A percentile compares a stretch with the other conserved stretches of the same genome.
These are phyloP conservation scores for Fusarium tanahbumbuense DNA, from an alignment of 2,329 filamentous ascomycete genomes.

Conservation along the genomic window DNA sequence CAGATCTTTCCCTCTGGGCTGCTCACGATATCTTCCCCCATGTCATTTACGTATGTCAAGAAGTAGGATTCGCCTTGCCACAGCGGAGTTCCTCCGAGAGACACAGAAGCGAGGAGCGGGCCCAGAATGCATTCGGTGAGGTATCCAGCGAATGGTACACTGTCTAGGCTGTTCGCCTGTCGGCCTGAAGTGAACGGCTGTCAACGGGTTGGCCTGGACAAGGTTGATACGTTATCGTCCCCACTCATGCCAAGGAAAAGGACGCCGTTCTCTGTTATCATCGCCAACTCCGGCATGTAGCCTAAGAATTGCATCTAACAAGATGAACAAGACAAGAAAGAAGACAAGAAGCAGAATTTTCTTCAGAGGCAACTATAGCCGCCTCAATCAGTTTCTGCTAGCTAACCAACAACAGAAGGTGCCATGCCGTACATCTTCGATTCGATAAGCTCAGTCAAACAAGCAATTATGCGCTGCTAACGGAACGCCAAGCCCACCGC, in stretches of 20 bases:
- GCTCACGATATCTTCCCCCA: constrained; percentile 32
- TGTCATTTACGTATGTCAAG: constrained; percentile 3
- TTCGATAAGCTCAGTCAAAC: constrained; percentile 19
- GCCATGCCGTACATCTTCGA: constrained; percentile 4
- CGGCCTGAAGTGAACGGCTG: constrained; percentile 12
- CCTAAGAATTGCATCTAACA: background rate
- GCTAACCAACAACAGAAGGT: constrained; percentile 29
- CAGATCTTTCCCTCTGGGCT: constrained; percentile 22
- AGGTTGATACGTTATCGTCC: constrained; percentile 18
- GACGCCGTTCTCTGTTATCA: constrained; percentile 2
- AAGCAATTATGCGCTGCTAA: constrained; percentile 28
- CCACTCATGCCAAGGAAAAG: constrained; percentile 6
- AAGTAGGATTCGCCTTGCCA: constrained; percentile 15
- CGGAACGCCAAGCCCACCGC: constrained; percentile 26
- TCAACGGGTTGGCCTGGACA: constrained; percentile 11
- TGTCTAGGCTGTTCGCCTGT: background rate
- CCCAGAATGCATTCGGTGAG: background rate
- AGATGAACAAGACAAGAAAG: background rate
- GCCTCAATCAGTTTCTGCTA: background rate
- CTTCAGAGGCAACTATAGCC: constrained; percentile 12
- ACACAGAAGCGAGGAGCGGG: constrained; percentile 9
- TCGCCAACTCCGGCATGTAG: constrained; percentile 20
- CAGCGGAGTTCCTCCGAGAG: constrained; percentile 32
- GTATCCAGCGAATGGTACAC: constrained; percentile 14
- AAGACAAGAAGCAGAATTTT: background rate